phyloP scores from a whole-genome alignment of 2,329 filamentous ascomycete species.

The Diaporthe velutina region DNA sequence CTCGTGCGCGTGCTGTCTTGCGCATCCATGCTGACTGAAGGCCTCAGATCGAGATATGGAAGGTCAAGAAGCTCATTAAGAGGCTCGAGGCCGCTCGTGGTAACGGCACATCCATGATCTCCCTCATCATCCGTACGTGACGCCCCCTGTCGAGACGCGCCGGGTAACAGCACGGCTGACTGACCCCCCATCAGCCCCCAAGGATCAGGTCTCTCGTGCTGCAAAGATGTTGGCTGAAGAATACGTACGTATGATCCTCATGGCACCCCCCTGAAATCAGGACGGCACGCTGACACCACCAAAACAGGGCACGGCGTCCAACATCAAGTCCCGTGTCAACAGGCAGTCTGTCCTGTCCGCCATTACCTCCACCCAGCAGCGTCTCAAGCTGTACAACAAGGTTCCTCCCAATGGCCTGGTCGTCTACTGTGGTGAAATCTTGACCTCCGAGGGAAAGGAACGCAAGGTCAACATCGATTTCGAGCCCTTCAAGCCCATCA shows the following conservation, averaged over 20 bases:
- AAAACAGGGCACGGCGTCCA: constrained; percentile 90
- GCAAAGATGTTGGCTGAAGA: constrained; percentile 99
- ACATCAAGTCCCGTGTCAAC: constrained; percentile 99
- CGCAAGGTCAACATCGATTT: constrained; percentile 99
- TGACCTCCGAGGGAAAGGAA: constrained; percentile 98
- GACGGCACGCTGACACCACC: constrained; percentile 16
- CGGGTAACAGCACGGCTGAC: constrained; percentile 43
- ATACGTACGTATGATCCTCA: constrained; percentile 75
- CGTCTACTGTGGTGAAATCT: constrained; percentile 99
- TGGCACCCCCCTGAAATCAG: constrained; percentile 40
- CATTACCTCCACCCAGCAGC: constrained; percentile 99
- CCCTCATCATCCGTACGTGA: constrained; percentile 92
- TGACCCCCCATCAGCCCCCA: constrained; percentile 75
- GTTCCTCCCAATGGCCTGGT: constrained; percentile 97
- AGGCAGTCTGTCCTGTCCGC: constrained; percentile 97
- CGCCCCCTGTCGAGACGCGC: neutral
- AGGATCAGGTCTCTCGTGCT: constrained; percentile 95
- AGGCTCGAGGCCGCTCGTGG: constrained; percentile 95
- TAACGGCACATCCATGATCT: constrained; percentile 99
- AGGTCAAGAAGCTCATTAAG: constrained; percentile 99
- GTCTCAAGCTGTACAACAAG: constrained; percentile 99
- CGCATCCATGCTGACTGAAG: constrained; percentile 44
- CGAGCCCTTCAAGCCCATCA: constrained; percentile 99
- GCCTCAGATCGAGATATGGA: constrained; percentile 82
- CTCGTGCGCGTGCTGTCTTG: constrained; percentile 7